Conservation (phyloP, 257 asterid species). For the Solanum chilense region DNA sequence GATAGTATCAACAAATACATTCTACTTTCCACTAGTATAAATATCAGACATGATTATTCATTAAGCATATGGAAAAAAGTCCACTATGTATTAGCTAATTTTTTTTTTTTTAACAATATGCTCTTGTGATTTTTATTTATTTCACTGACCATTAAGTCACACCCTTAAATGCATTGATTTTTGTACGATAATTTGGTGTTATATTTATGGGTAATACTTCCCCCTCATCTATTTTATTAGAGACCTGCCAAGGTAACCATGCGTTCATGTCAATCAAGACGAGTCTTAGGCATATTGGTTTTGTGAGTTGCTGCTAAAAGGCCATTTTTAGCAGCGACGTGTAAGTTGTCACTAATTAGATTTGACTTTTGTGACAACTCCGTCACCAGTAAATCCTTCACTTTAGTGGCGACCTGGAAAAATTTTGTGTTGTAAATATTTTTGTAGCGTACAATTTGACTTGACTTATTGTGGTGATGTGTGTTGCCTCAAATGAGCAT, state of each 20-base stretch:
- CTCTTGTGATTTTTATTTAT: background rate
- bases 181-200: background rate
- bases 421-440: too few relatives aligned
- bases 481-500: background rate
- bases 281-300: background rate
- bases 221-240: background rate
- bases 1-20: background rate
- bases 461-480: background rate
- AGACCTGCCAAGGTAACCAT: background rate
- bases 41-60: background rate
- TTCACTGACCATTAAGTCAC: background rate
- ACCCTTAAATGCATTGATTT: background rate
- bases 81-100: background rate
- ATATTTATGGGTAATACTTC: background rate
- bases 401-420: too few relatives aligned
- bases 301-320: background rate
- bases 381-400: too few relatives aligned
- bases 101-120: background rate
- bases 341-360: background rate
- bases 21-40: background rate
- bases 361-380: background rate
- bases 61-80: background rate
- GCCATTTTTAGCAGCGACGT: background rate
- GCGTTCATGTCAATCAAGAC: background rate
- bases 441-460: too few relatives aligned